A percentile compares a stretch with the other conserved stretches of the same genome.
Conservation (phyloP, 805 yeast genomes). For the Barnettozyma sucrosica region DNA sequence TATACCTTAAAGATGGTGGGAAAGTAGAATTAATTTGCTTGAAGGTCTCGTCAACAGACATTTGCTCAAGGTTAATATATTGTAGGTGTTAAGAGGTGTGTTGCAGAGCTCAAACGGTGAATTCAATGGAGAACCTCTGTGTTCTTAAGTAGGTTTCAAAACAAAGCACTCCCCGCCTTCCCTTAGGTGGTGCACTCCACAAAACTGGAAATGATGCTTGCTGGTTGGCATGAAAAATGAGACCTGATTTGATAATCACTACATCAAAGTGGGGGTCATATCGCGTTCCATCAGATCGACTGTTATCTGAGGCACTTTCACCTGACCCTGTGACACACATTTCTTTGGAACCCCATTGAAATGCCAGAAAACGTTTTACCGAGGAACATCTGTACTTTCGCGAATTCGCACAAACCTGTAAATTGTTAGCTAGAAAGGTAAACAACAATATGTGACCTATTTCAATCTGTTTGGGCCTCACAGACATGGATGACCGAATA, state of each 20-base stretch:
- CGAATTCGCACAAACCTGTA: not conserved
- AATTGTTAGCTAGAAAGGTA: no score
- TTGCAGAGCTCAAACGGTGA: no score
- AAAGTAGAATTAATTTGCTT: not conserved
- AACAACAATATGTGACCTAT: not conserved
- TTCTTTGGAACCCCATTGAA: not conserved
- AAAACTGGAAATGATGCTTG: not conserved
- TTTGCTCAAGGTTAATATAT: not conserved
- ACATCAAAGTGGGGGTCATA: not conserved
- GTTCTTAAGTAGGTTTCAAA: not conserved
- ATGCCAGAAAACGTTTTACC: not conserved
- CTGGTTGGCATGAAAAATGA: not conserved
- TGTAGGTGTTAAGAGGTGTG: no score
- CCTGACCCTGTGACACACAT: not conserved
- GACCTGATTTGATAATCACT: not conserved
- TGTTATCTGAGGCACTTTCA: not conserved
- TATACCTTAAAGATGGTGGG: conserved; percentile 2
- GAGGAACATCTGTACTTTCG: not conserved
- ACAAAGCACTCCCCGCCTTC: not conserved
- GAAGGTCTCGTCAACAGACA: conserved; percentile 5
- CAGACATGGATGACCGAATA: conserved; percentile 1
- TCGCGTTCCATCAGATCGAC: not conserved
- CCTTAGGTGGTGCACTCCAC: not conserved
- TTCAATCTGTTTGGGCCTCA: not conserved
- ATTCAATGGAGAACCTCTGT: not conserved